phyloP scores from a whole-genome alignment of 306 rosid genomes.

The Ammopiptanthus mongolicus region DNA sequence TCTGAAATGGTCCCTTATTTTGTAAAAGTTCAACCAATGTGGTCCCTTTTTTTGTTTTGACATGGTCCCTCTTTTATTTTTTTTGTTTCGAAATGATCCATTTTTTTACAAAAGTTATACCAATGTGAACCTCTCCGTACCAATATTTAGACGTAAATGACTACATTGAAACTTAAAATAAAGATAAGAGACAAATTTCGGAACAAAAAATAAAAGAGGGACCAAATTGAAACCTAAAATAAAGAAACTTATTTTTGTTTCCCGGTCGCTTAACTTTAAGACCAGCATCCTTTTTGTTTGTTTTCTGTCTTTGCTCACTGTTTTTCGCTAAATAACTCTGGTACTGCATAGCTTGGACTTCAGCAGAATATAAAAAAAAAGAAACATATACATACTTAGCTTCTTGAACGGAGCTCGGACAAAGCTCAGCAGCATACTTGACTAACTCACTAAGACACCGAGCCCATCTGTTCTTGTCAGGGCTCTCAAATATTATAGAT shows the following conservation, averaged over 20 bases:
- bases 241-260: not conserved
- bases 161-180: no score
- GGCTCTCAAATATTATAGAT: slow-evolving; percentile 96
- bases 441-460: slow-evolving; percentile 95
- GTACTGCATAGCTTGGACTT: slow-evolving; percentile 11
- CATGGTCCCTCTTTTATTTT: no score
- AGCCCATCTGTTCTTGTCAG: slow-evolving; percentile 98
- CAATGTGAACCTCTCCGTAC: no score
- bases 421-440: slow-evolving; percentile 92
- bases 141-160: no score
- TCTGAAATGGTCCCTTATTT: no score
- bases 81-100: no score
- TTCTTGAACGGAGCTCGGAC: slow-evolving; percentile 89
- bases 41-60: no score
- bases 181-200: no score
- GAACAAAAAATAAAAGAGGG: no score
- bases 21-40: no score
- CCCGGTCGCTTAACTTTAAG: slow-evolving; percentile 6
- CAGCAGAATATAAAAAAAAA: slow-evolving; percentile 5
- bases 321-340: not conserved
- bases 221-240: no score
- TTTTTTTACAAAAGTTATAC: no score
- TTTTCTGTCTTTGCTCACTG: not conserved
- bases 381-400: slow-evolving; percentile 60
- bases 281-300: not conserved